Evolutionary conservation across 2,329 filamentous ascomycete species (phyloP), one percentile per base, ranked within the genome.

Genomic region (Phialophora verrucosa): DNA sequence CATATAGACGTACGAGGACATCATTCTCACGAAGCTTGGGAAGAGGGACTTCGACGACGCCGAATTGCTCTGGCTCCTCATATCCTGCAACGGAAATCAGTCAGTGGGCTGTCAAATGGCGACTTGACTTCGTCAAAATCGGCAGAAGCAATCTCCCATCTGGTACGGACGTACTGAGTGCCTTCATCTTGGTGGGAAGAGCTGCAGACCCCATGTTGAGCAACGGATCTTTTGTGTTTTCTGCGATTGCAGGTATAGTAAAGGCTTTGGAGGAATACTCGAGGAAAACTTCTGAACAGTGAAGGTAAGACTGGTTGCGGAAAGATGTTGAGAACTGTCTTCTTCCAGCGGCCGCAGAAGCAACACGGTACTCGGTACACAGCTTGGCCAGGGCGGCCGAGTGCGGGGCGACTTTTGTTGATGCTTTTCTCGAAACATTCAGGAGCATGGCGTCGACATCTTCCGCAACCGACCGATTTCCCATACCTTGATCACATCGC

Each of bases 1-100:
- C 35, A 31, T 35, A 62, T 29, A 44, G 47, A 63, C 76, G 47
- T 77, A 82, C 83, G 72, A 88, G 78, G 70, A 88, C 80, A 76
- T 89, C 86, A 66, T 86, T 83, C 29, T 86, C 81, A 71, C 86
- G 83, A 70, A 89, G 78, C 71, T 80, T 82, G 23, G 88, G 88
- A 6, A 90, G 83, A 69, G 88, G 87, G 42, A 89, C 84, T 11
- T 86, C 80, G 70, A 89, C 86, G 66, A 90, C 83, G 70, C 82
- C 81, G 78, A 84, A 88, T 66, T 85, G 81, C 75, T 87, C 81
- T 51, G 87, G 87, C 82, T 88, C 85, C 77, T 86, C 84, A 79
- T 89, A 88, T 77, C 60, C 69, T 71, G 49, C 27, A 12, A 58
- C 20, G 35, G 23, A 35, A 25, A 54, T 59, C 54, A 64, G 62